Percentiles rank a stretch among this genome's conserved stretches.
phyloP scores from a whole-genome alignment of 208 protist genomes.

The Balamuthia mandrillaris region DNA sequence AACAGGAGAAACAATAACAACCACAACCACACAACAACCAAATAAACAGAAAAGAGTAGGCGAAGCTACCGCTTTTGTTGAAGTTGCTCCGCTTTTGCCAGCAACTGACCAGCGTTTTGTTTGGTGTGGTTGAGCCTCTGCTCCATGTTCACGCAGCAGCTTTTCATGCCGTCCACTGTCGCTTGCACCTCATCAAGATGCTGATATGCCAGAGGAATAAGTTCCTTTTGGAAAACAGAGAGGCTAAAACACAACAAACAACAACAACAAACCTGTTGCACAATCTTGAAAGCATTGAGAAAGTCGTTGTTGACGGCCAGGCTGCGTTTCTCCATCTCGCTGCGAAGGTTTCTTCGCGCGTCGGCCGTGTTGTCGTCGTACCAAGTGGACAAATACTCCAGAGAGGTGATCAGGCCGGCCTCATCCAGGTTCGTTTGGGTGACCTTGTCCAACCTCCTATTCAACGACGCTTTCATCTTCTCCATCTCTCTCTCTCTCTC shows the following conservation, averaged over 20 bases:
- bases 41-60: too few relatives aligned
- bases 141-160: background rate
- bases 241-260: too few relatives aligned
- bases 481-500: background rate
- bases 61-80: background rate
- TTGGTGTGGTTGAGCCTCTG: background rate
- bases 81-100: background rate
- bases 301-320: background rate
- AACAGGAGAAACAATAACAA: too few relatives aligned
- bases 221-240: background rate
- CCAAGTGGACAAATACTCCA: background rate
- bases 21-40: too few relatives aligned
- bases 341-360: background rate
- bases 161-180: background rate
- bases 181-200: background rate
- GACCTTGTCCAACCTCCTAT: background rate
- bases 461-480: background rate
- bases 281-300: background rate
- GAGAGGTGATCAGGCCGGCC: background rate
- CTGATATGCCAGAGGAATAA: background rate
- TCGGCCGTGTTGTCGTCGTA: background rate
- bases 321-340: background rate
- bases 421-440: background rate
- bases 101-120: background rate
- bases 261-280: background rate